These are phyloP conservation scores for Rosa hybrid DNA, from an alignment of 331 rosid genomes.

Conservation along the genomic window DNA sequence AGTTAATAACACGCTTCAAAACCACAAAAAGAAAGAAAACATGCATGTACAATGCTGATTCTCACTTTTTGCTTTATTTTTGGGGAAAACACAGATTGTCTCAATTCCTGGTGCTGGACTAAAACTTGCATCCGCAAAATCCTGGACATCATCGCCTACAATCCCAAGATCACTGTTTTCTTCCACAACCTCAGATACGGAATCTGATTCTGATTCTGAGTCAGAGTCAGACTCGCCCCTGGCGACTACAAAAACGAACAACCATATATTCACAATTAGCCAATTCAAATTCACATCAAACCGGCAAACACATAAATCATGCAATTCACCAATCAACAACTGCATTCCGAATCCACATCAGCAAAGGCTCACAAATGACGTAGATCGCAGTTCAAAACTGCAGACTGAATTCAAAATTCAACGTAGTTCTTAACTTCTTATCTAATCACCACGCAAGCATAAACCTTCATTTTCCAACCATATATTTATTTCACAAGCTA, in stretches of 20 bases:
- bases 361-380: neutral
- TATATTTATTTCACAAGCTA: neutral
- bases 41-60: neutral
- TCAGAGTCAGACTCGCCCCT: slow-evolving; percentile 67
- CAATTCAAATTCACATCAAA: neutral
- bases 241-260: slow-evolving; percentile 48
- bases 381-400: slow-evolving; percentile 3
- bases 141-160: slow-evolving; percentile 76
- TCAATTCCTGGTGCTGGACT: slow-evolving; percentile 82
- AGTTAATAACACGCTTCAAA: slow-evolving; percentile 14
- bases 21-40: neutral
- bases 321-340: slow-evolving; percentile 5
- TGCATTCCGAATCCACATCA: neutral
- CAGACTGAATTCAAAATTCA: neutral
- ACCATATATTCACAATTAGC: slow-evolving; percentile 4
- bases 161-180: slow-evolving; percentile 72
- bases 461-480: neutral
- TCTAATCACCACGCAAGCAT: slow-evolving; percentile 3
- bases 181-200: slow-evolving; percentile 44
- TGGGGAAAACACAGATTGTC: slow-evolving; percentile 70
- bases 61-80: slow-evolving; percentile 59
- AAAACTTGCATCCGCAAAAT: slow-evolving; percentile 57
- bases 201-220: slow-evolving; percentile 47
- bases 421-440: neutral
- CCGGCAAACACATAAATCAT: neutral